Evolutionary conservation across 129 eudicot species (phyloP).

Genomic region (Apium graveolens): DNA sequence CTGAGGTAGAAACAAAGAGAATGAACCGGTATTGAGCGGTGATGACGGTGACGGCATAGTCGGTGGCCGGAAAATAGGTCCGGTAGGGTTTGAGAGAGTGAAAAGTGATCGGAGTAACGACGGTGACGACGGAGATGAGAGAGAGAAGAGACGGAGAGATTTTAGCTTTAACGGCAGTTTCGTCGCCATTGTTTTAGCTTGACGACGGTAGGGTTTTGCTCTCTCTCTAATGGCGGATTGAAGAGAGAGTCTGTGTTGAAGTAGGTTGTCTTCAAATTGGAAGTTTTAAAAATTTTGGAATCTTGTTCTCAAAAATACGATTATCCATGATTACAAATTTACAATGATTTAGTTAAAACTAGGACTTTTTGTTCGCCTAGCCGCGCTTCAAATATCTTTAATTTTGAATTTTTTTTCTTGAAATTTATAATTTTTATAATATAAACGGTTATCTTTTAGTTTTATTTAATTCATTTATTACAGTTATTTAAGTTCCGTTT

Average conservation of each 20-base stretch:
- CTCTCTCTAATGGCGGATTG: slow-evolving; percentile 3
- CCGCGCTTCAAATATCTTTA: too few species aligned
- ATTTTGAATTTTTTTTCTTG: too few species aligned
- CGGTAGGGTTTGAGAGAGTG: slow-evolving; percentile 33
- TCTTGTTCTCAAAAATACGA: too few species aligned
- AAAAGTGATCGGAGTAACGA: slow-evolving; percentile 15
- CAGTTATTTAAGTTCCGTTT: too few species aligned
- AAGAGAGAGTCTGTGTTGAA: not conserved
- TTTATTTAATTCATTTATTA: too few species aligned
- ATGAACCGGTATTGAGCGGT: not conserved
- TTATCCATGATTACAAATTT: too few species aligned
- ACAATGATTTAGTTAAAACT: too few species aligned
- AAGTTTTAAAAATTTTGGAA: too few species aligned
- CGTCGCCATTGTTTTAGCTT: not conserved
- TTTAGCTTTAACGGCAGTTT: not conserved
- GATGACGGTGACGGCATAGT: slow-evolving; percentile 3
- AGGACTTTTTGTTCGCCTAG: too few species aligned
- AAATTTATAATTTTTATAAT: too few species aligned
- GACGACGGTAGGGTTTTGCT: not conserved
- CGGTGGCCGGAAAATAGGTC: slow-evolving; percentile 16
- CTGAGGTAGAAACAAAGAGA: slow-evolving; percentile 10
- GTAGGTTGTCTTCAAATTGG: too few species aligned
- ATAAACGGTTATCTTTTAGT: too few species aligned
- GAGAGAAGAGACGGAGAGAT: slow-evolving; percentile 12
- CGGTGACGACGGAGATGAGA: slow-evolving; percentile 4